Base-by-base conservation (phyloP, 225 moss, liverwort and hornwort genomes). In the Marchantia paleacea region DNA sequence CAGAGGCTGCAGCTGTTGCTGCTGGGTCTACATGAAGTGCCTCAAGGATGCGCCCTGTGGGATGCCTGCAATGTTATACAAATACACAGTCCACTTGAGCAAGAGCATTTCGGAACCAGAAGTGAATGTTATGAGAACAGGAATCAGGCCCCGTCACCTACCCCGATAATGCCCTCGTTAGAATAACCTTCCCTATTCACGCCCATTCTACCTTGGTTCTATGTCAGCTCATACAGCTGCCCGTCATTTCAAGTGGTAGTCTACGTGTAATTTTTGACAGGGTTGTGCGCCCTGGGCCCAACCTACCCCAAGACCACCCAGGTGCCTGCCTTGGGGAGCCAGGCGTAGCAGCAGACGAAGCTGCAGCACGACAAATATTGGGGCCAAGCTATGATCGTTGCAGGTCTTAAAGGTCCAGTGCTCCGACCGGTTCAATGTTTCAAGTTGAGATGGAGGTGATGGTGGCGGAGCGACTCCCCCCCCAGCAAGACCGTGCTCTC, bases 11-110 rank as follows among this genome's bases (percentile, higher is more conserved):
- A 62, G 91, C 89, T 69, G 91, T 81, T 55, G 99, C 95, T 75
- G 99, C 95, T 58, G 95, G 99, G 69, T 99, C 99, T 81, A 93
- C 93, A 75, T 95, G 91, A 69, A 99, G 89, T 76, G 99, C 99
- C 86, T 99, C 99, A 63, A 99, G 95, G 82, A 99, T 99, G 73
- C 92, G 93, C 80, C 94, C 85, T 1, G 94, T 80, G 1, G 93
- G 90, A 72, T 91, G 85, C 83, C 81, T 88, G 85, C 88, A 84
- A 82, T 82, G 47, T 82, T 73, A 65, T 87, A 82, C 85, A 85
- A 80, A 68, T 84, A 73, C 84, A 69, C 76, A 75, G 84, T 72
- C 77, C 84, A 84, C 79, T 84, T 85, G 82, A 87, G 84, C 84
- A 81, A 85, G 75, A 80, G 80, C 69, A 80, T 68, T 47, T 25